Conservation (phyloP, 2,329 filamentous ascomycete genomes). For the Pleomassaria siparia region DNA sequence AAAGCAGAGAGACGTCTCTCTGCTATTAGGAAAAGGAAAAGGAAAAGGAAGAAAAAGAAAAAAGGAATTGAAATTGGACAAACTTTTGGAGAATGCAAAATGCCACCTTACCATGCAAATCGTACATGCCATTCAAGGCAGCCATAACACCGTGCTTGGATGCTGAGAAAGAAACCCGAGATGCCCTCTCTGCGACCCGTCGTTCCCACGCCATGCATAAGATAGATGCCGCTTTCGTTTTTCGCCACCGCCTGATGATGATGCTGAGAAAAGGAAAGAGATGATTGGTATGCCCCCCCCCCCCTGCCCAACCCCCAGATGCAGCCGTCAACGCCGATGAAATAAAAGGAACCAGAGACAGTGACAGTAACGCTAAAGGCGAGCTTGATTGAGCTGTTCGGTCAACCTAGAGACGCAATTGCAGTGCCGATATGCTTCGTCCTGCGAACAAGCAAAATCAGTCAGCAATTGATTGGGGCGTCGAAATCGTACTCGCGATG, state of each 20-base stretch:
- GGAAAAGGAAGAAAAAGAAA: no score
- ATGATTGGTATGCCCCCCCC: conserved; percentile 17
- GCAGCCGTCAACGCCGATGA: conserved; percentile 23
- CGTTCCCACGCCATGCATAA: conserved; percentile 14
- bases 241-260: conserved; percentile 21
- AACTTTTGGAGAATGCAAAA: conserved; percentile 8
- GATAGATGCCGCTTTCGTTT: no score
- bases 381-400: conserved; percentile 37
- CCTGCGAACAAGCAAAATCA: conserved; percentile 28
- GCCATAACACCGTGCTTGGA: conserved; percentile 40
- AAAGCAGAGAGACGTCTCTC: no score
- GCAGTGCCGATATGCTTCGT: conserved; percentile 27
- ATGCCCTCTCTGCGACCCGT: conserved; percentile 5
- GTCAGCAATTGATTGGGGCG: conserved; percentile 43
- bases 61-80: no score
- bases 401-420: conserved; percentile 30
- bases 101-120: conserved; percentile 17
- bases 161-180: conserved; percentile 14
- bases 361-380: conserved; percentile 26
- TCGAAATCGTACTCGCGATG: conserved; percentile 38
- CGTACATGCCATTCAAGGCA: conserved; percentile 29
- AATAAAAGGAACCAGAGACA: conserved; percentile 7
- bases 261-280: conserved; percentile 15
- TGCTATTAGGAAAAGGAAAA: no score
- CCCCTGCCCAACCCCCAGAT: no score